These are phyloP conservation scores for Mrakia gelida DNA, from an alignment of 768 basidiomycete species.

Conservation along the genomic window DNA sequence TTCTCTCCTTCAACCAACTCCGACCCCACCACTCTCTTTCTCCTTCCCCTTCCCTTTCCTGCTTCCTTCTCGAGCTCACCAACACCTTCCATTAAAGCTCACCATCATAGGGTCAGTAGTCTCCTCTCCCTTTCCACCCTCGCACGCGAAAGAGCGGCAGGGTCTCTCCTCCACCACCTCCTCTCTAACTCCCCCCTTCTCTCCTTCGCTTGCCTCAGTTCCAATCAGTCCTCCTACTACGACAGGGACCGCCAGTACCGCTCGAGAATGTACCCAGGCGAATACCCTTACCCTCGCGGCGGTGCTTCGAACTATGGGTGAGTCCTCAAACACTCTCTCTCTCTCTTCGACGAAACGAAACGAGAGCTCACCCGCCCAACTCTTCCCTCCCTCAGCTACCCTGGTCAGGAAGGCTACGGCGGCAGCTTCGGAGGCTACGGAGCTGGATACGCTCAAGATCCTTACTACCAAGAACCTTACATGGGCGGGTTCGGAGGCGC, in stretches of 20 bases:
- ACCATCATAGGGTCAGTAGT: background rate
- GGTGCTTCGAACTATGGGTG: slow-evolving; percentile 4
- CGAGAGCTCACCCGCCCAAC: background rate
- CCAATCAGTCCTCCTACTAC: slow-evolving; percentile 2
- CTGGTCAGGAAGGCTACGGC: background rate
- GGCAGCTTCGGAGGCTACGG: background rate
- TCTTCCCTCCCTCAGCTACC: background rate
- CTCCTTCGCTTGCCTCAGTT: background rate
- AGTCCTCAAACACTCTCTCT: background rate
- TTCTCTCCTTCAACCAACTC: background rate
- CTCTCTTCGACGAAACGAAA: background rate
- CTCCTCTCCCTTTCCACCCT: background rate
- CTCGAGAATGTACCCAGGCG: background rate
- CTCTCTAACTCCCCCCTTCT: background rate
- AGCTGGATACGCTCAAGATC: background rate
- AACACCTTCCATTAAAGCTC: background rate
- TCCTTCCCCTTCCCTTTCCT: background rate
- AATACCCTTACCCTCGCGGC: background rate
- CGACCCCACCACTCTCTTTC: background rate
- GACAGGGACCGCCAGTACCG: background rate
- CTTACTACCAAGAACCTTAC: background rate
- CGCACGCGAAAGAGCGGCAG: background rate
- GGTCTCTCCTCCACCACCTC: background rate
- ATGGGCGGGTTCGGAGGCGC: background rate
- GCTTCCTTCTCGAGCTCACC: background rate